Percentiles rank a stretch among this genome's conserved stretches.
Conservation (phyloP, 2,329 filamentous ascomycete species). For the Talaromyces islandicus region DNA sequence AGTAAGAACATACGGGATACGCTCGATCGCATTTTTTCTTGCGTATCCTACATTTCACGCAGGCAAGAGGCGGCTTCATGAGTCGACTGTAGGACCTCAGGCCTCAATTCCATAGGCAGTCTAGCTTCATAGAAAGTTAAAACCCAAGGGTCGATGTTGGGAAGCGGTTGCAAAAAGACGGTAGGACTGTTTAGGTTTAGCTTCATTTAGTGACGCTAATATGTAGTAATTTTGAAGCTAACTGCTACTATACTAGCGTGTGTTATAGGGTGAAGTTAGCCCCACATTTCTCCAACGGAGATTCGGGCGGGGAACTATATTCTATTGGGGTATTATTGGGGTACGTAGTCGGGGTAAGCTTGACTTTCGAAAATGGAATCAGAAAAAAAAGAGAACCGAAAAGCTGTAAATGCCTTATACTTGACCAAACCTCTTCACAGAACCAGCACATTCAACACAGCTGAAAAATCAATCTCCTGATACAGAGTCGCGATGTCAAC, state of each 20-base stretch:
- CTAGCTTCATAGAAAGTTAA: neutral
- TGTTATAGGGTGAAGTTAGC: neutral
- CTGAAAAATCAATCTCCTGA: neutral
- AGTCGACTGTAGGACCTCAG: neutral
- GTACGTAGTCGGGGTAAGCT: neutral
- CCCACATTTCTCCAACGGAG: neutral
- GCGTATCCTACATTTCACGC: constrained; percentile 12
- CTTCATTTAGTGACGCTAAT: neutral
- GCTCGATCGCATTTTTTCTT: constrained; percentile 16
- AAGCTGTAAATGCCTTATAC: neutral
- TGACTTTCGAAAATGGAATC: neutral
- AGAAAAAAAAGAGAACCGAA: neutral
- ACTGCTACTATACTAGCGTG: neutral
- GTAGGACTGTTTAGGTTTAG: neutral
- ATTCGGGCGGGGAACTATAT: neutral
- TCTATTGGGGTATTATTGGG: neutral
- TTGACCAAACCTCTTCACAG: neutral
- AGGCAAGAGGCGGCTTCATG: constrained; percentile 14
- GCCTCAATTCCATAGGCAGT: neutral
- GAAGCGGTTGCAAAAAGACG: neutral
- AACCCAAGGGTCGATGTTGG: neutral
- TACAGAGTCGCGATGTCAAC: constrained; percentile 27
- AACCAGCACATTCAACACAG: neutral
- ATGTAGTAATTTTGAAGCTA: neutral
- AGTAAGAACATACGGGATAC: constrained; percentile 14